Base-by-base conservation (phyloP, 352 stramenopile genomes). In the Blastocystis sp. region DNA sequence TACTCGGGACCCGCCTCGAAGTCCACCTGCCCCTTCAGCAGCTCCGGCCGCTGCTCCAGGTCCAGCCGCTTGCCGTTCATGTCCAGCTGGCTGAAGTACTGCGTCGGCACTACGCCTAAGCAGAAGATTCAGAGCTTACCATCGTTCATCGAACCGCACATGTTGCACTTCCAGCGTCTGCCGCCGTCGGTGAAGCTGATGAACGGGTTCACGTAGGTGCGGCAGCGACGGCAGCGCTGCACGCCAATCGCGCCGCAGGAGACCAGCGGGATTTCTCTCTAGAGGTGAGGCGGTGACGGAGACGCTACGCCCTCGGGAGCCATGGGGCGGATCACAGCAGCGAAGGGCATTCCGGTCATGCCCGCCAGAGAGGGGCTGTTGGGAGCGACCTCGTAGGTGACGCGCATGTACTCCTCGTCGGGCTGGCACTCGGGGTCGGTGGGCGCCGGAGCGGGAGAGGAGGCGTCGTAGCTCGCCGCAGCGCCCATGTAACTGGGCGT, bases 21-120 rank as follows among this genome's bases (percentile, higher is more conserved):
- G 89, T 95, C 92, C 2, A 97, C 93, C 68, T 92, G 93, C 66
- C 93, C 91, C 57, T 93, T 90, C 66, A 68, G 87, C 0, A 97
- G 90, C 91, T 97, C 94, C 0, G 94, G 94, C 48, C 94, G 90
- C 89, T 98, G 92, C 21, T 95, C 92, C 10, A 92, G 91, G 90
- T 99, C 97, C 63, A 95, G 92, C 76, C 97, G 94, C 79, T 95
- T 93, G 59, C 97, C 95, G 82, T 96, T 94, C 54, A 95, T 93
- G 76, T 97, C 95, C 68, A 99, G 91, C 89, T 98, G 96, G 90
- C 95, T 98, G 90, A 98, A 99, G 91, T 99, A 99, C 9, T 95
- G 95, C 71, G 94, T 94, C 14, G 96, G 93, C 48, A 97, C 95
- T 87, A 78, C 4, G 38, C 3, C 64, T 87, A 11, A 78, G 3